phyloP scores from a whole-genome alignment of 345 rosid species.

The Hirschfeldia incana region DNA sequence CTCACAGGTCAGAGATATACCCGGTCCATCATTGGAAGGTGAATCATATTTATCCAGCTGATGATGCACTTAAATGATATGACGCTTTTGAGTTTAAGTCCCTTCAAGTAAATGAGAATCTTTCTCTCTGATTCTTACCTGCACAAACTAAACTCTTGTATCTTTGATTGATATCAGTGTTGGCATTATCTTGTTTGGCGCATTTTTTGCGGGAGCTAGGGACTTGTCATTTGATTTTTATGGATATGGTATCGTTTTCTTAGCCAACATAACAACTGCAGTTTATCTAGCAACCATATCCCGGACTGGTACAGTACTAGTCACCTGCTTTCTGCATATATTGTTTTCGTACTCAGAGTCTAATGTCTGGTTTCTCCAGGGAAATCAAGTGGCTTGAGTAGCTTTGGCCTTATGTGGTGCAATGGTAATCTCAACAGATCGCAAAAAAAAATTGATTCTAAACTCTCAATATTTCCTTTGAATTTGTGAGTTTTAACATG shows the following conservation, averaged over 20 bases:
- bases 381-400: conserved; percentile 93
- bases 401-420: conserved; percentile 99
- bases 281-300: conserved; percentile 88
- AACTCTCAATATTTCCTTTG: conserved; percentile 5
- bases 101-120: neutral
- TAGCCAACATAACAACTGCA: conserved; percentile 88
- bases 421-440: conserved; percentile 57
- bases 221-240: conserved; percentile 91
- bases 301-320: conserved; percentile 62
- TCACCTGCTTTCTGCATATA: conserved; percentile 13
- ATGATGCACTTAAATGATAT: conserved; percentile 3
- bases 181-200: conserved; percentile 84
- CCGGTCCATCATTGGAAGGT: conserved; percentile 84
- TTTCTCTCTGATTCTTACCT: conserved; percentile 41
- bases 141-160: conserved; percentile 48
- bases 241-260: conserved; percentile 85
- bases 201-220: conserved; percentile 92
- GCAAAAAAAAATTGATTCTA: neutral
- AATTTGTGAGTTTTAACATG: conserved; percentile 33
- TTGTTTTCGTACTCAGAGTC: neutral
- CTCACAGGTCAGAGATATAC: conserved; percentile 80
- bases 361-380: conserved; percentile 52
- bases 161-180: conserved; percentile 68
- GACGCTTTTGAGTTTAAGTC: neutral
- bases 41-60: conserved; percentile 18